Conservation (phyloP, 2,329 filamentous ascomycete species). For the Pseudogymnoascus pannorum region DNA sequence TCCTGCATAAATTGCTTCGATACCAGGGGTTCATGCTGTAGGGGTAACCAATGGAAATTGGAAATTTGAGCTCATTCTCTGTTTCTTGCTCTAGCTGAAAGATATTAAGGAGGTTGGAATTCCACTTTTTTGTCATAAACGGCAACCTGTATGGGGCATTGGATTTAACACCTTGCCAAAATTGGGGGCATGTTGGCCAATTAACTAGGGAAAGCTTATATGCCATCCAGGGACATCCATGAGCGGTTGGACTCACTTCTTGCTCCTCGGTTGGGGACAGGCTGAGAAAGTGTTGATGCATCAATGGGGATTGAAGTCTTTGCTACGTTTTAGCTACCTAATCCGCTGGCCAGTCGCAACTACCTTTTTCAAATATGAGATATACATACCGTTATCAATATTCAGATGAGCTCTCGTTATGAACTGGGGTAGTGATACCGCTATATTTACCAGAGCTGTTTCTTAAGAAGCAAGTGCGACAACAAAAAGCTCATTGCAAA, state of each 20-base stretch:
- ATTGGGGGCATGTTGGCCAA: background rate
- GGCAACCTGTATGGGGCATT: background rate
- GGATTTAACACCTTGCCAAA: background rate
- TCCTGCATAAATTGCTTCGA: background rate
- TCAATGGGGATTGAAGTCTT: background rate
- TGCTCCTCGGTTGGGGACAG: background rate
- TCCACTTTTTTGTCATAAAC: background rate
- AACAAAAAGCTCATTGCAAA: background rate
- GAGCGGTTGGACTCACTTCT: background rate
- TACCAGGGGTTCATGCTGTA: background rate
- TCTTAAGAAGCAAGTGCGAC: background rate
- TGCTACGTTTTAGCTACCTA: background rate
- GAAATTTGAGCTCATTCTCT: background rate
- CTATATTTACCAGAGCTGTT: background rate
- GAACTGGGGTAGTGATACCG: background rate
- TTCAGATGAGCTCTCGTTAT: background rate
- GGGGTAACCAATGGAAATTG: background rate
- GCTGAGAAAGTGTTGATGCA: background rate
- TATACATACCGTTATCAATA: background rate
- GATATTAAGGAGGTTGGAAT: background rate
- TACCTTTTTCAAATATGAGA: background rate
- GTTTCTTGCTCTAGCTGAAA: background rate
- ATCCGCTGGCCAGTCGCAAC: background rate
- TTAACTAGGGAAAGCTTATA: background rate
- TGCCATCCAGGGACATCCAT: background rate